Evolutionary conservation across 805 yeast species (phyloP), one percentile per base, ranked within the genome.

Genomic region (Pichia rugopelliculosa): DNA sequence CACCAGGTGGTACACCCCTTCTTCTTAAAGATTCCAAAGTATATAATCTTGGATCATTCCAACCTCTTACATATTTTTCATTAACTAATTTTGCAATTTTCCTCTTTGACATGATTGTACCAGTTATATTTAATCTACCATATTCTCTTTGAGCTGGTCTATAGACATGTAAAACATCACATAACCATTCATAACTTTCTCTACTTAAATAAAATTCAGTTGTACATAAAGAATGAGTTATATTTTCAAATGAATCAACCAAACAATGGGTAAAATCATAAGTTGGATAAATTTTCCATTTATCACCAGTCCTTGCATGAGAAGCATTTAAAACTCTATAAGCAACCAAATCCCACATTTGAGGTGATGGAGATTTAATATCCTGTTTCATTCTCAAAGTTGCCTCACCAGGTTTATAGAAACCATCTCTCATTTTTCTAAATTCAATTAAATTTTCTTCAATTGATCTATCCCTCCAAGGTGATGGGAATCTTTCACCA

Each of bases 321-420:
- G 89, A 79, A 13, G 96, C 89, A 58, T 91, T 77, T 58, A 93
- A 74, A 3, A 93, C 96, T 66, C 99, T 80, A 71, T 93, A 93
- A 12, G 99, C 99, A 53, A 93, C 93, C 55, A 93, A 76, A 69
- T 93, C 99, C 99, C 99, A 93, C 99, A 93, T 93, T 71, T 93
- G 99, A 17, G 99, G 99, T 54, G 87, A 86, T 53, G 96, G 96
- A 17, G 93, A 85, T 9, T 67, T 63, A 53, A 93, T 71, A 61
- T 93, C 96, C 74, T 88, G 96, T 66, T 91, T 91, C 98, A 93
- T 93, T 71, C 99, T 84, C 63, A 93, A 75, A 11, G 89, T 88
- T 26, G 96, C 98, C 67, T 87, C 87, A 55, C 98, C 98, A 38
- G 89, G 89, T 56, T 77, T 74, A 69, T 84, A 93, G 53, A 74